Conservation (phyloP, 345 rosid species). For the Boechera stricta region DNA sequence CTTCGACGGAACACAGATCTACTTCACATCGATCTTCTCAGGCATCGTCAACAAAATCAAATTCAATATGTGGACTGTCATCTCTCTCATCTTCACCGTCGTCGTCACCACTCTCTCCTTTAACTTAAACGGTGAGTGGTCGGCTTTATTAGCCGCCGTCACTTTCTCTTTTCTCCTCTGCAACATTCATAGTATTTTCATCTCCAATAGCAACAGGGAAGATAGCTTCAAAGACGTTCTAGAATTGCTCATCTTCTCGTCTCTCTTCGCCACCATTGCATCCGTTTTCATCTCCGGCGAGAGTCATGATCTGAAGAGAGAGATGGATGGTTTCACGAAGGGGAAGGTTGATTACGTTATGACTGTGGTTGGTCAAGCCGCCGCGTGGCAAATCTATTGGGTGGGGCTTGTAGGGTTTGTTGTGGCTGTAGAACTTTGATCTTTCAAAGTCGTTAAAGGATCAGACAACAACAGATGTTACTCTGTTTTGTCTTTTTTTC, state of each 20-base stretch:
- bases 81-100: slow-evolving; percentile 29
- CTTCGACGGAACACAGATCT: slow-evolving; percentile 29
- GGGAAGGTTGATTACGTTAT: not conserved
- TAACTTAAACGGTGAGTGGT: not conserved
- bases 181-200: not conserved
- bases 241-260: slow-evolving; percentile 1
- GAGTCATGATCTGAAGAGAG: not conserved
- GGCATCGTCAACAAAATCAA: not conserved
- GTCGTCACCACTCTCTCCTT: slow-evolving; percentile 42
- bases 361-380: slow-evolving; percentile 9
- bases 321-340: not conserved
- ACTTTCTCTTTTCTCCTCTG: slow-evolving; percentile 16
- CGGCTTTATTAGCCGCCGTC: not conserved
- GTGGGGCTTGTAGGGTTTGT: slow-evolving; percentile 3
- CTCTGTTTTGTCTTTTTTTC: no score
- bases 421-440: not conserved
- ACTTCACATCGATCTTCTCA: slow-evolving; percentile 11
- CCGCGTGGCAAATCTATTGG: slow-evolving; percentile 21
- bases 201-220: not conserved
- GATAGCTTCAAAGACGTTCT: slow-evolving; percentile 8
- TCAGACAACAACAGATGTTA: no score
- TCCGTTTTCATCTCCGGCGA: not conserved
- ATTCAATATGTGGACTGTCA: slow-evolving; percentile 9
- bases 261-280: not conserved
- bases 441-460: no score